Base-by-base conservation (phyloP, 1,284 basidiomycete genomes). In the Moesziomyces globuligerus region DNA sequence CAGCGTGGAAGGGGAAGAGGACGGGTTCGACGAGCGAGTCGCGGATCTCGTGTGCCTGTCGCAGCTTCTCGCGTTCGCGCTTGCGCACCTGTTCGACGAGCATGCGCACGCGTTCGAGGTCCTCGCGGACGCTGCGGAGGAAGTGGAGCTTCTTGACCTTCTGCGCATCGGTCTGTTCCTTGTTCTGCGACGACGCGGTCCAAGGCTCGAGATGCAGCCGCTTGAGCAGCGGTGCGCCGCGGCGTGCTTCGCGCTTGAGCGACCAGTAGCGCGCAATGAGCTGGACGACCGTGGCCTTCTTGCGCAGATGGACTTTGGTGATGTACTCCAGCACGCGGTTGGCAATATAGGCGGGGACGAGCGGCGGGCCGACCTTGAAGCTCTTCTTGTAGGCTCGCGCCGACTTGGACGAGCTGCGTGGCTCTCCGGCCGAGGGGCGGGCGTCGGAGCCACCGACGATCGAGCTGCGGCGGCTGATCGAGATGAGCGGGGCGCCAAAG, bases 131-230 rank as follows among this genome's bases (percentile, higher is more conserved):
- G n/a, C 85, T 86, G 62, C 87, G 87, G 20, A 81, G 62, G 25
- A 80, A 41, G 70, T 47, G 59, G 90, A 98, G 87, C 79, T 94
- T 94, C 84, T 89, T 87, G 4, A 86, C 84, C 83, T 91, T 92
- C 69, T 97, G 72, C 3, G 69, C 71, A 15, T 77, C 75, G 23
- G 75, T 78, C 45, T 75, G 92, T 64, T 92, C 90, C 38, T 88
- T 84, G 70, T 88, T 88, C 1, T 86, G 85, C 1, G 87, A 86
- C 18, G 88, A 87, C 1, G 93, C 91, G 0, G 95, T 96, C 96
- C 95, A 98, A 0, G 95, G 96, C 85, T 98, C 95, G 28, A 98
- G 85, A 84, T 99, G 94, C 49, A 99, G 83, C 46, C 96, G 84
- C 83, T 98, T 98, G 74, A 99, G 84, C 48, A 98, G 83, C 2